These are phyloP conservation scores for Scheffersomyces amazonensis DNA, from an alignment of 805 yeast species.

Conservation along the genomic window DNA sequence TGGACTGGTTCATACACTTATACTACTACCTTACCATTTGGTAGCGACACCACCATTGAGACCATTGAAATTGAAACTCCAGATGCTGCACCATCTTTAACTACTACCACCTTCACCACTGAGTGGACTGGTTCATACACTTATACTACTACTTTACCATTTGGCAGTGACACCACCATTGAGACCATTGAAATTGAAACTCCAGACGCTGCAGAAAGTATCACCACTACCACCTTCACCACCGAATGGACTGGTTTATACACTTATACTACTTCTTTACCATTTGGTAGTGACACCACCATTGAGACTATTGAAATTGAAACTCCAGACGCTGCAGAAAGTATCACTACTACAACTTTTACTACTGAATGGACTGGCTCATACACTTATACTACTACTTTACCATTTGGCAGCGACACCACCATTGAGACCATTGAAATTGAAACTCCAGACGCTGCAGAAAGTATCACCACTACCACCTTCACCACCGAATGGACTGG, in stretches of 20 bases:
- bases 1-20: not conserved
- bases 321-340: constrained; percentile 1
- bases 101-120: constrained; percentile 1
- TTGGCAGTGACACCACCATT: not conserved
- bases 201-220: constrained; percentile 1
- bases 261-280: not conserved
- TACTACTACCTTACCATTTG: not conserved
- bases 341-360: constrained; percentile 1
- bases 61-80: not conserved
- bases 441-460: not conserved
- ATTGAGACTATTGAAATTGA: not conserved
- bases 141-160: not conserved
- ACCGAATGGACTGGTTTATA: not conserved
- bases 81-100: not conserved
- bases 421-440: not conserved
- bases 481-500: not conserved
- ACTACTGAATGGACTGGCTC: constrained; percentile 4
- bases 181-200: not conserved
- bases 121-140: not conserved
- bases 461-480: not conserved
- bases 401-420: constrained; percentile 1
- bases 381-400: not conserved
- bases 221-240: not conserved
- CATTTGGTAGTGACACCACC: not conserved
- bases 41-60: not conserved